phyloP scores from a whole-genome alignment of 2,329 filamentous ascomycete genomes.

The Stromatinia cepivora region DNA sequence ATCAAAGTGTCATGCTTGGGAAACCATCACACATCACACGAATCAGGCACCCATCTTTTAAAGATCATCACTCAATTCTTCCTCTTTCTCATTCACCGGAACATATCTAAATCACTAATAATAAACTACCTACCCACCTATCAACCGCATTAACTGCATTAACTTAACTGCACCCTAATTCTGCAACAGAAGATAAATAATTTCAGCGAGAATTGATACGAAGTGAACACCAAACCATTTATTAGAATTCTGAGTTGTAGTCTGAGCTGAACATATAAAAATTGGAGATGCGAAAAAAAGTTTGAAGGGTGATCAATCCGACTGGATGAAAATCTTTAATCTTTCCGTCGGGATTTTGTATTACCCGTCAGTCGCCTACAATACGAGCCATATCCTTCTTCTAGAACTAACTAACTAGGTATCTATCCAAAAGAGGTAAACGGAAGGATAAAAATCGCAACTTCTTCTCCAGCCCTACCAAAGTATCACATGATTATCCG shows the following conservation, averaged over 20 bases:
- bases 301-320: not conserved
- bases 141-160: not conserved
- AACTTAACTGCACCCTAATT: not conserved
- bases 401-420: no score
- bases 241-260: not conserved
- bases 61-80: not conserved
- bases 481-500: conserved; percentile 5
- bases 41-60: not conserved
- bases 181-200: conserved; percentile 5
- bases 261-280: not conserved
- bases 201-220: conserved; percentile 1
- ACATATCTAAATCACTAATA: not conserved
- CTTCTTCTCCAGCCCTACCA: not conserved
- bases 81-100: not conserved
- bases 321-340: no score
- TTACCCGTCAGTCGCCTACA: no score
- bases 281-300: not conserved
- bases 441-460: not conserved
- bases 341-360: no score
- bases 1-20: no score
- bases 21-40: not conserved
- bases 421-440: no score
- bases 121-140: not conserved
- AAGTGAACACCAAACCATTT: not conserved
- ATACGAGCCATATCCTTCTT: no score